Percentiles rank a stretch among this genome's conserved stretches.
These are phyloP conservation scores for Lolium rigidum DNA, from an alignment of 176 grass and related monocot species.

Conservation along the genomic window DNA sequence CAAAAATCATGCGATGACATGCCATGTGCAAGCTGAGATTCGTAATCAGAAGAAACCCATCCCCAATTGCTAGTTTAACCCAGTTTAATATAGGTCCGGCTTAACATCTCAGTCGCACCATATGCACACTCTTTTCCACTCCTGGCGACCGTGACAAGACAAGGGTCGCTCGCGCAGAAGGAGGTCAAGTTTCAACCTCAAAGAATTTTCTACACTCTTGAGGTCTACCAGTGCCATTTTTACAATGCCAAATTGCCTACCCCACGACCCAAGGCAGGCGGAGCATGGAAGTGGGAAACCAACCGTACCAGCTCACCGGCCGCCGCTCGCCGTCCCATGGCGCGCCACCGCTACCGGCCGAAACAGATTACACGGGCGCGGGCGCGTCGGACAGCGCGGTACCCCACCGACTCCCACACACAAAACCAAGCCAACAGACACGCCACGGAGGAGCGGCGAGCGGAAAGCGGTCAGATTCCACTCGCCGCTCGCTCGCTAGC, in stretches of 20 bases:
- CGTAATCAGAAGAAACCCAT: background rate
- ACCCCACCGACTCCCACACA: slow-evolving; percentile 44
- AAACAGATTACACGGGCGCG: slow-evolving; percentile 11
- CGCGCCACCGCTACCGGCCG: slow-evolving; percentile 4
- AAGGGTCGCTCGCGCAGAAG: background rate
- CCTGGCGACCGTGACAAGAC: background rate
- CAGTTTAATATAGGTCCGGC: background rate
- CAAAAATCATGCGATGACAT: background rate
- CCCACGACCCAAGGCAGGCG: background rate
- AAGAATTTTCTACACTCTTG: background rate
- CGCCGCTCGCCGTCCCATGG: background rate
- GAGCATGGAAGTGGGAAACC: slow-evolving; percentile 14
- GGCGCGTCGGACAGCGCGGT: slow-evolving; percentile 40
- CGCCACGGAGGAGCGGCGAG: slow-evolving; percentile 1
- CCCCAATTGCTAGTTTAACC: background rate
- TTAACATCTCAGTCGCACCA: background rate
- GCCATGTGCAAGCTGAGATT: slow-evolving; percentile 50
- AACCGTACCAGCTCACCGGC: background rate
- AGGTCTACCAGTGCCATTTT: background rate
- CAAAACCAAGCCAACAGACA: slow-evolving; percentile 22
- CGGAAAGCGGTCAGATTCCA: slow-evolving; percentile 48
- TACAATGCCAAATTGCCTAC: slow-evolving; percentile 2
- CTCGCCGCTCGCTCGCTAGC: background rate
- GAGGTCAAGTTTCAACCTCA: background rate
- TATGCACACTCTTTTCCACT: background rate